Evolutionary conservation across 2,329 filamentous ascomycete species (phyloP).

Genomic region (Colletotrichum camelliae): DNA sequence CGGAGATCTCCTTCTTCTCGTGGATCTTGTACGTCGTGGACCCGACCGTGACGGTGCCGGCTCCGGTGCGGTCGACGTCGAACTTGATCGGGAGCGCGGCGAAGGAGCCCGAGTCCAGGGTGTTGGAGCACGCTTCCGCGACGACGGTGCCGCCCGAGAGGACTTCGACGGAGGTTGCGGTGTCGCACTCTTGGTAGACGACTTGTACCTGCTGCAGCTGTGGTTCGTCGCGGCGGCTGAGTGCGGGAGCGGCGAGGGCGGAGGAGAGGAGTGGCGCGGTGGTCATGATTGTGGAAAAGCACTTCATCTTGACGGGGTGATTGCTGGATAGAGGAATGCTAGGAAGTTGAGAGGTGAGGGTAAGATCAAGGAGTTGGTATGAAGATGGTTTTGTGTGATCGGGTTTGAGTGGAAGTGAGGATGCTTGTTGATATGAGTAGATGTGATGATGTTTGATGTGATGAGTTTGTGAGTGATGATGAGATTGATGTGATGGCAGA

Average conservation of each 20-base stretch:
- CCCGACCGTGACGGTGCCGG: background rate
- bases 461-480: background rate
- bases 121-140: background rate
- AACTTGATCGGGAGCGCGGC: background rate
- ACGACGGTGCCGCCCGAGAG: background rate
- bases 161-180: background rate
- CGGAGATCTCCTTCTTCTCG: background rate
- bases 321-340: too few relatives aligned
- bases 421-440: too few relatives aligned
- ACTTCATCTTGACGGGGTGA: background rate
- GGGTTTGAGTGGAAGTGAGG: background rate
- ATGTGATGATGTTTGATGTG: background rate
- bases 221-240: background rate
- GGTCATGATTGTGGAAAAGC: background rate
- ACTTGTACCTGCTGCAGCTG: background rate
- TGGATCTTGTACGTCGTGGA: background rate
- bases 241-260: background rate
- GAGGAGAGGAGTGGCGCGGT: background rate
- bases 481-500: background rate
- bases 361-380: fast-evolving
- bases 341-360: background rate
- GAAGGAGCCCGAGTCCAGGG: background rate
- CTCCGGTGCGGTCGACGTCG: background rate
- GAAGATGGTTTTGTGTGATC: background rate
- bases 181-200: background rate